Percentiles rank a stretch among this genome's conserved stretches.
Evolutionary conservation across 2,329 filamentous ascomycete genomes (phyloP).

Genomic region (Penicillium sp.): DNA sequence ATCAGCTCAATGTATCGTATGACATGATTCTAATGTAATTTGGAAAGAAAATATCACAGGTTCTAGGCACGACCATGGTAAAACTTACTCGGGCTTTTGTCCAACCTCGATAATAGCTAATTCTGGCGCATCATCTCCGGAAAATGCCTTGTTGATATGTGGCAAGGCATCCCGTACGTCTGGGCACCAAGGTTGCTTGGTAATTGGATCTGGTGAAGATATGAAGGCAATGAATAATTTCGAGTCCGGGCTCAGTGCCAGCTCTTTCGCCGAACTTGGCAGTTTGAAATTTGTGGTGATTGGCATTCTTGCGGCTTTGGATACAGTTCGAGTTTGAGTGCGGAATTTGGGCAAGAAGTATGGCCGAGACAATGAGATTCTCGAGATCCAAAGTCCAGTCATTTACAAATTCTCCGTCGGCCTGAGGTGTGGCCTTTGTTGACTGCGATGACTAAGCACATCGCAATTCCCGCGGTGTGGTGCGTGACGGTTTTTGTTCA

Average conservation of each 20-base stretch:
- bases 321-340: background rate
- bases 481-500: background rate
- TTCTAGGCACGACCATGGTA: background rate
- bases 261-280: slow-evolving; percentile 17
- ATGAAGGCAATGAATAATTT: slow-evolving; percentile 40
- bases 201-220: slow-evolving; percentile 37
- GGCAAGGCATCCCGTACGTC: slow-evolving; percentile 43
- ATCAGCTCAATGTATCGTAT: background rate
- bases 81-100: slow-evolving; percentile 35
- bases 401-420: background rate
- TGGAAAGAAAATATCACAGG: background rate
- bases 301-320: slow-evolving; percentile 27
- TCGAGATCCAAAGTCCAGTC: background rate
- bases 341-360: background rate
- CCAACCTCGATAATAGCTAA: slow-evolving; percentile 39
- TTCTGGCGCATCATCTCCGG: slow-evolving; percentile 20
- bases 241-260: slow-evolving; percentile 19
- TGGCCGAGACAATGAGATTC: background rate
- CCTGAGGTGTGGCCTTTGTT: background rate
- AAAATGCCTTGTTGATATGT: slow-evolving; percentile 34
- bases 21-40: background rate
- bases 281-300: slow-evolving; percentile 24
- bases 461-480: background rate
- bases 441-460: background rate
- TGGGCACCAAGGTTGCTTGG: slow-evolving; percentile 43